phyloP scores from a whole-genome alignment of 495 filamentous ascomycete genomes.

The Darksidea phi region DNA sequence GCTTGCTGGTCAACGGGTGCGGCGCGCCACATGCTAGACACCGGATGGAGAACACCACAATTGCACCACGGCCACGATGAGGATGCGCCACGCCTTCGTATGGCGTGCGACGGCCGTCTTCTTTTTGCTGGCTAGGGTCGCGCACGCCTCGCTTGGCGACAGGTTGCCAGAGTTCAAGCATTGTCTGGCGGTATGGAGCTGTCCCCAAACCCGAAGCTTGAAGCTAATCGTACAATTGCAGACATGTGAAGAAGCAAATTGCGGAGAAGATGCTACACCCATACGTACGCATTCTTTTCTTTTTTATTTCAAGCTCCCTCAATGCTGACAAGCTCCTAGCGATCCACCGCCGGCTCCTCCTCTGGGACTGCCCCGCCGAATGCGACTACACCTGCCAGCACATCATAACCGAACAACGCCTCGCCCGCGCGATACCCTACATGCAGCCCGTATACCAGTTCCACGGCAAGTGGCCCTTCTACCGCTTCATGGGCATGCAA shows the following conservation, averaged over 20 bases:
- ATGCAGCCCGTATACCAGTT: slow-evolving; percentile 76
- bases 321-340: slow-evolving; percentile 45
- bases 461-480: slow-evolving; percentile 99
- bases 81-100: slow-evolving; percentile 30
- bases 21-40: slow-evolving; percentile 2
- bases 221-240: slow-evolving; percentile 43
- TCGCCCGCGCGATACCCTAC: slow-evolving; percentile 62
- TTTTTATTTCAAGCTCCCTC: not conserved
- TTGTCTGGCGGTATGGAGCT: slow-evolving; percentile 71
- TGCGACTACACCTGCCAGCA: slow-evolving; percentile 99
- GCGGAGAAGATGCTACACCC: slow-evolving; percentile 50
- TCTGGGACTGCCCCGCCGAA: slow-evolving; percentile 83
- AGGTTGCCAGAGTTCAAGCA: slow-evolving; percentile 82
- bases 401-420: slow-evolving; percentile 75
- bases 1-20: slow-evolving; percentile 5
- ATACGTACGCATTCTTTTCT: slow-evolving; percentile 52
- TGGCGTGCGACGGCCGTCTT: slow-evolving; percentile 27
- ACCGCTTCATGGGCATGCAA: slow-evolving; percentile 84
- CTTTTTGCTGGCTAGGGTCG: slow-evolving; percentile 48
- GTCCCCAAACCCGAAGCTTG: slow-evolving; percentile 1
- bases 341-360: slow-evolving; percentile 65
- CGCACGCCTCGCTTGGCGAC: slow-evolving; percentile 77
- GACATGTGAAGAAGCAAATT: slow-evolving; percentile 83
- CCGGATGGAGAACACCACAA: slow-evolving; percentile 9
- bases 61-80: slow-evolving; percentile 18